phyloP scores from a whole-genome alignment of 1,284 basidiomycete species.

The Boletus semigastroideus region DNA sequence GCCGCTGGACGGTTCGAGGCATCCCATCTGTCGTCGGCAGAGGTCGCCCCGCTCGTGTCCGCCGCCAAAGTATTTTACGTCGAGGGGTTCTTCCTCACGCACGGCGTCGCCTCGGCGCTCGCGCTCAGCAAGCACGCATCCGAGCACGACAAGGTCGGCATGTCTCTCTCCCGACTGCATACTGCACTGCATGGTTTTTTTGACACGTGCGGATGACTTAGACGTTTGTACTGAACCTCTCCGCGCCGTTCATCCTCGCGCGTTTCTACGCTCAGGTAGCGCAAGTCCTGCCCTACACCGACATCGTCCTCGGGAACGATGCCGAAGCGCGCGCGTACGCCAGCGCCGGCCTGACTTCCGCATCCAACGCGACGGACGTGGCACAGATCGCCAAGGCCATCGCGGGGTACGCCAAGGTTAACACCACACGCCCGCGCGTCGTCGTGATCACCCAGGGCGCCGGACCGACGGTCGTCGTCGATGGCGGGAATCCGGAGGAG shows the following conservation, averaged over 20 bases:
- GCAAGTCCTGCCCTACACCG: slow-evolving; percentile 66
- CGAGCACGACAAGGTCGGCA: slow-evolving; percentile 75
- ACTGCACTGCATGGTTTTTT: too few species aligned
- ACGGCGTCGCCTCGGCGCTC: slow-evolving; percentile 78
- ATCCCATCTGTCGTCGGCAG: slow-evolving; percentile 76
- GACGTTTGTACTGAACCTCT: slow-evolving; percentile 92
- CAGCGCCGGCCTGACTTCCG: slow-evolving; percentile 57
- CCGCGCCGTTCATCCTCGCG: slow-evolving; percentile 96
- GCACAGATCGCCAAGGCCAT: slow-evolving; percentile 70
- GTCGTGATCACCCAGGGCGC: slow-evolving; percentile 95
- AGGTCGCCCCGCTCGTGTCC: slow-evolving; percentile 77
- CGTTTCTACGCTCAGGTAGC: slow-evolving; percentile 88
- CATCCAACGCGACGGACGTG: slow-evolving; percentile 62
- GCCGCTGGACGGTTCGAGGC: slow-evolving; percentile 89
- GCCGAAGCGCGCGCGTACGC: slow-evolving; percentile 91
- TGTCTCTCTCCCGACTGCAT: too few species aligned
- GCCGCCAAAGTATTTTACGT: slow-evolving; percentile 90
- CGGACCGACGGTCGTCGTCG: slow-evolving; percentile 81
- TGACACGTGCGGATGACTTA: slow-evolving; percentile 29
- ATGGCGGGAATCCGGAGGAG: slow-evolving; percentile 47
- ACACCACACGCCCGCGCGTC: slow-evolving; percentile 67
- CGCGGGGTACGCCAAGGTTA: slow-evolving; percentile 68
- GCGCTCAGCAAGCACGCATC: slow-evolving; percentile 84
- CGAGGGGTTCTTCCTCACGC: slow-evolving; percentile 97
- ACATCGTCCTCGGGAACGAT: slow-evolving; percentile 94